Evolutionary conservation across 371 early-diverging fungal genomes (phyloP), one percentile per base, ranked within the genome.

Genomic region (Mortierella sp.): DNA sequence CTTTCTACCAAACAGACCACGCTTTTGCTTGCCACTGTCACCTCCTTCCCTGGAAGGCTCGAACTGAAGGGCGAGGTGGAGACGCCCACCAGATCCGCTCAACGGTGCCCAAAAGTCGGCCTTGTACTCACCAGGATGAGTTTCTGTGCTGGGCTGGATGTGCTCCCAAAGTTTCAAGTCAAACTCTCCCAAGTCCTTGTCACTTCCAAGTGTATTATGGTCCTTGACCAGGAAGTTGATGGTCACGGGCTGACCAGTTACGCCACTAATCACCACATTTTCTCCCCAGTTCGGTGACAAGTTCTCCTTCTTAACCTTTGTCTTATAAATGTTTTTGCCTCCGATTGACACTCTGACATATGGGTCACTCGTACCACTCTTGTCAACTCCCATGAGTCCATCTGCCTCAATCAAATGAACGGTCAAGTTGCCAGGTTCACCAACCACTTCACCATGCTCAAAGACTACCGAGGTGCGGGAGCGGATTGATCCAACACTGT

Each of bases 241-340:
- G 0, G 69, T 50, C 0, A 72, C 69, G 3, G 86, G 83, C 21
- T 84, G 73, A n/a, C 84, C 82, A n/a, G 79, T 69, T 2, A 88
- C 16, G 45, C 80, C 76, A 13, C 84, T 85, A 67, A 93, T 68
- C 19, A 77, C 81, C 53, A 87, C 90, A 63, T 80, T 84, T 68
- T 86, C 86, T 11, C 77, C 74, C 93, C 96, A 97, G 59, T 74
- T 70, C 0, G 96, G 96, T 32, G 87, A 78, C 2, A 91, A 67
- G 0, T 91, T 91, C 76, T 93, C 92, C 84, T 92, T 90, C 21
- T 91, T 87, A 32, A 90, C 90, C 65, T 89, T 89, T 11, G 96
- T 94, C 74, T 93, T 94, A 71, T 88, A 74, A 22, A 91, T 38
- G 0, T 84, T 82, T 58, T 92, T 87, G 19, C 84, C 83, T 48